A percentile compares a stretch with the other conserved stretches of the same genome.
Conservation (phyloP, 495 filamentous ascomycete species). For the Schizothecium vesticola region DNA sequence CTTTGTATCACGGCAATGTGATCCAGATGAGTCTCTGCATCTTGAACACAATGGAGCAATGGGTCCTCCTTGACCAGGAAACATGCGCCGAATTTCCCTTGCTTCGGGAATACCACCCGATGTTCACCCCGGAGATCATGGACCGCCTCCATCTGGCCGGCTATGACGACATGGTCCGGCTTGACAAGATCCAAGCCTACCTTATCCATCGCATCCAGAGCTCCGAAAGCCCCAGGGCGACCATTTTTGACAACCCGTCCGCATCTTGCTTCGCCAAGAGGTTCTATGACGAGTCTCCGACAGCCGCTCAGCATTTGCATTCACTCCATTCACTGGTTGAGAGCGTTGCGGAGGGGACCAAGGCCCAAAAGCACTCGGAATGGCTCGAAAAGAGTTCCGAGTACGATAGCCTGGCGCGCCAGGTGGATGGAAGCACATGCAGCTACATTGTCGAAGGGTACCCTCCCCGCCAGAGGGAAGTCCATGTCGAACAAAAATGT, state of each 20-base stretch:
- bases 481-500: slow-evolving; percentile 30
- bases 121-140: slow-evolving; percentile 41
- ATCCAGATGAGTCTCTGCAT: slow-evolving; percentile 43
- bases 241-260: slow-evolving; percentile 40
- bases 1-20: slow-evolving; percentile 40
- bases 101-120: slow-evolving; percentile 32
- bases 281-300: slow-evolving; percentile 34
- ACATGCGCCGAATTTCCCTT: slow-evolving; percentile 31
- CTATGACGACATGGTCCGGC: slow-evolving; percentile 40
- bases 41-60: slow-evolving; percentile 39
- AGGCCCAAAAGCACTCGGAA: slow-evolving; percentile 41
- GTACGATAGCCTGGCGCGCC: slow-evolving; percentile 35
- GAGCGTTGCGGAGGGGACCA: slow-evolving; percentile 13
- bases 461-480: slow-evolving; percentile 1
- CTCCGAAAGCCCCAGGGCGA: slow-evolving; percentile 15
- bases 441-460: slow-evolving; percentile 19
- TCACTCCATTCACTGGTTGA: slow-evolving; percentile 33
- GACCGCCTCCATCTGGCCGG: slow-evolving; percentile 45
- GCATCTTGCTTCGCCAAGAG: slow-evolving; percentile 40
- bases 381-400: slow-evolving; percentile 29
- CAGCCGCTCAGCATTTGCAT: slow-evolving; percentile 21
- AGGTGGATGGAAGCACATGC: slow-evolving; percentile 28
- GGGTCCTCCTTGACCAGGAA: slow-evolving; percentile 37
- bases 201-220: slow-evolving; percentile 31
- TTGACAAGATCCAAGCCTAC: slow-evolving; percentile 45